phyloP scores from a whole-genome alignment of 75 land plant species.

The Adiantum capillusveneris region DNA sequence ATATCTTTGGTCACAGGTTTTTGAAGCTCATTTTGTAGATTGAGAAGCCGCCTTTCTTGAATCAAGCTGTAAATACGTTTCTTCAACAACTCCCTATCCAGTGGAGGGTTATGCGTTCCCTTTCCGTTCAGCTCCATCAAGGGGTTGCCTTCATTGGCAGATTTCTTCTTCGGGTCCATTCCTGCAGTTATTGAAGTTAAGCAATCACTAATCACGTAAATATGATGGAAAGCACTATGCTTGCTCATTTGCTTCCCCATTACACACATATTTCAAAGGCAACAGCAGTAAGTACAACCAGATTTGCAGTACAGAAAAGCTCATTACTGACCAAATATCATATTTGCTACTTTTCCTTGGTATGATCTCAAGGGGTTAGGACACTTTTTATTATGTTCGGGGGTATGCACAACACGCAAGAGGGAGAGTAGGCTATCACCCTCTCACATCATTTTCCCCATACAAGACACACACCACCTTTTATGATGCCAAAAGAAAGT shows the following conservation, averaged over 20 bases:
- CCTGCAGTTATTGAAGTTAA: not conserved
- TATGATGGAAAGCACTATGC: not conserved
- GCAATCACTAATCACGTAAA: not conserved
- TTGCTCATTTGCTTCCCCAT: not conserved
- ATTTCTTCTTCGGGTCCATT: not conserved
- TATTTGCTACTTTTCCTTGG: too few relatives aligned
- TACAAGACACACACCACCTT: too few relatives aligned
- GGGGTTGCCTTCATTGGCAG: not conserved
- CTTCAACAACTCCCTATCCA: slow-evolving; percentile 4
- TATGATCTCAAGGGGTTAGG: too few relatives aligned
- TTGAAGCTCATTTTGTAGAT: not conserved
- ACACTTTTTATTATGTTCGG: too few relatives aligned
- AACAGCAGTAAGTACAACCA: too few relatives aligned
- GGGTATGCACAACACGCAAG: too few relatives aligned
- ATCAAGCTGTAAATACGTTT: slow-evolving; percentile 3
- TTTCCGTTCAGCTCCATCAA: slow-evolving; percentile 5
- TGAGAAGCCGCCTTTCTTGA: slow-evolving; percentile 3
- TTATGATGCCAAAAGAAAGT: too few relatives aligned
- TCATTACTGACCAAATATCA: too few relatives aligned
- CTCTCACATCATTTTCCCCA: too few relatives aligned
- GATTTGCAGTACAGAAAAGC: too few relatives aligned
- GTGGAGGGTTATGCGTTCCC: not conserved
- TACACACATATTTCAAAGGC: slow-evolving; percentile 1
- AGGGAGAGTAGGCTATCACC: too few relatives aligned
- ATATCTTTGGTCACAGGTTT: too few relatives aligned